Evolutionary conservation across 257 asterid genomes (phyloP), one percentile per base, ranked within the genome.

Genomic region (Echium plantagineum): DNA sequence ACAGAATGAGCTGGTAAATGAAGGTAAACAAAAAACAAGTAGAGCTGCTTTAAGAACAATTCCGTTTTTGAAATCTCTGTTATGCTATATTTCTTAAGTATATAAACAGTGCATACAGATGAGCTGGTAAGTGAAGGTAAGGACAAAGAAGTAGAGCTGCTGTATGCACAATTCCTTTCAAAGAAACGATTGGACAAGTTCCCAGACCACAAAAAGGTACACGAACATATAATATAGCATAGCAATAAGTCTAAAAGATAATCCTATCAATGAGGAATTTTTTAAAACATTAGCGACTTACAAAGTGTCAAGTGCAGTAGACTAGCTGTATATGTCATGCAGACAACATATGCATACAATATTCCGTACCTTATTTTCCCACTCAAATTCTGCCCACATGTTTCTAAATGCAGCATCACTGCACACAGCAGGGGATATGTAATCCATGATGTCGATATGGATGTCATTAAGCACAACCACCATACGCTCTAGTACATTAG

Each of bases 341-440:
- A 31, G 6, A 31, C 6, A 31, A 31, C 38, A 31, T 2, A 31
- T 38, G 48, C 48, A 38, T 38, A 38, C 48, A 38, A 38, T 8
- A 12, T n/a, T 5, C 22, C 20, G 18, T 84, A 90, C 97, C 97
- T 90, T 90, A 77, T 90, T 90, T 74, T 90, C 97, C 97, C 97
- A 90, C 74, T 90, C 97, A 78, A 90, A 90, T 74, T 90, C 97
- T 66, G 95, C 94, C 97, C 97, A 90, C 97, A 86, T 90, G 66
- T 94, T 75, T 69, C 95, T 83, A 77, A 90, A 90, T 47, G 94
- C 94, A 78, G 94, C 78, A 77, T 86, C 95, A 51, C 87, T 84
- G 61, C 97, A 90, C 55, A 71, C 85, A 51, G 97, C 97, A 21
- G 97, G 97, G 64, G 97, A 90, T 75, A 90, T 90, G 66, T 90